phyloP scores from a whole-genome alignment of 140 eudicot genomes.

The Oenanthe javanica region DNA sequence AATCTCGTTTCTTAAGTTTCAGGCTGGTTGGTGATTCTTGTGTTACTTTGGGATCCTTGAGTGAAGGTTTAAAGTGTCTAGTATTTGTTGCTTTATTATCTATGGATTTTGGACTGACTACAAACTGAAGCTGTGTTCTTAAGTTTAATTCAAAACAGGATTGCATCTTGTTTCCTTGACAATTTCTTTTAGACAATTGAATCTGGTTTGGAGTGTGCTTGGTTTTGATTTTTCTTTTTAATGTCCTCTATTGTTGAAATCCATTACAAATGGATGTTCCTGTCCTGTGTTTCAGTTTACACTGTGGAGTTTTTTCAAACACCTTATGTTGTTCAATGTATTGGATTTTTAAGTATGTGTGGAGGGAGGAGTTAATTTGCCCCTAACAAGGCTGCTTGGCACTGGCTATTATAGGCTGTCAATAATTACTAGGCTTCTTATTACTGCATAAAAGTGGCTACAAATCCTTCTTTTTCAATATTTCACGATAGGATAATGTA shows the following conservation, averaged over 20 bases:
- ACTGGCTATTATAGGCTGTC: no score
- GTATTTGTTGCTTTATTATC: not conserved
- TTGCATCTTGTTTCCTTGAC: not conserved
- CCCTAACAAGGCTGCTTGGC: no score
- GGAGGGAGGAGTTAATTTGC: no score
- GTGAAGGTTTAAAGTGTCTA: not conserved
- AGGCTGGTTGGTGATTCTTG: not conserved
- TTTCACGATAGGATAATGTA: no score
- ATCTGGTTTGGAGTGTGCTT: not conserved
- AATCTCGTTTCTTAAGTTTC: slow-evolving; percentile 52
- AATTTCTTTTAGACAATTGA: not conserved
- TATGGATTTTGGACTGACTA: not conserved
- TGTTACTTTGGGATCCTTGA: not conserved
- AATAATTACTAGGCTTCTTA: no score
- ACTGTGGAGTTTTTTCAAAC: no score
- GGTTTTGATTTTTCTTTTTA: not conserved
- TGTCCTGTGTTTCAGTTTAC: no score
- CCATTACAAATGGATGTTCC: no score
- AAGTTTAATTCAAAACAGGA: not conserved
- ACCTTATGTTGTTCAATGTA: no score
- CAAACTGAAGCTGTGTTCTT: slow-evolving; percentile 2
- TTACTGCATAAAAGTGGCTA: no score
- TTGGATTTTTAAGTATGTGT: no score
- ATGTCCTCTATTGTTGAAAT: not conserved
- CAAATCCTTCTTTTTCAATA: no score